A percentile compares a stretch with the other conserved stretches of the same genome.
phyloP scores from a whole-genome alignment of 768 basidiomycete species.

The Krasilnikovozyma curviuscula region DNA sequence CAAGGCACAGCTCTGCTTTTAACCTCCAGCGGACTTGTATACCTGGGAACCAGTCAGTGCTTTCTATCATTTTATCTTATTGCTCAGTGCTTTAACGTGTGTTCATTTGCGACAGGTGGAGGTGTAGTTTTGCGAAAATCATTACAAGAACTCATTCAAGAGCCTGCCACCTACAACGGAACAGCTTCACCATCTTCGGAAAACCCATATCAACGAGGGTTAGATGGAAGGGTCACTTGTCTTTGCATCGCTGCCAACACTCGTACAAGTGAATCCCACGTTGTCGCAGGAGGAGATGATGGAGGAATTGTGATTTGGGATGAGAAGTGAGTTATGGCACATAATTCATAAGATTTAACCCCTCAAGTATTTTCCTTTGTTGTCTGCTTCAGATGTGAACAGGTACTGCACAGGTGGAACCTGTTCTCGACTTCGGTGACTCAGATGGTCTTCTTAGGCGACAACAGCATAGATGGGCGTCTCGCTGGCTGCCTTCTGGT shows the following conservation, averaged over 20 bases:
- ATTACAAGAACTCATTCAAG: no score
- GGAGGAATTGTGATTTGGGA: constrained; percentile 41
- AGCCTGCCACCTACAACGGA: no score
- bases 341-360: background rate
- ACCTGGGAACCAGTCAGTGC: no score
- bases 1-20: no score
- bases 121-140: no score
- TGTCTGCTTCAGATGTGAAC: background rate
- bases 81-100: no score
- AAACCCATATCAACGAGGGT: no score
- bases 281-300: constrained; percentile 59
- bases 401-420: background rate
- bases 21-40: no score
- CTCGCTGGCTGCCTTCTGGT: constrained; percentile 53
- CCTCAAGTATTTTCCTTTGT: background rate
- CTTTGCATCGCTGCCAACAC: constrained; percentile 41
- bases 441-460: constrained; percentile 39
- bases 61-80: no score
- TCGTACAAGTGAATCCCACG: constrained; percentile 40
- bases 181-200: no score
- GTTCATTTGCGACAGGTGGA: no score
- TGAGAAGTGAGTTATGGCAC: constrained; percentile 14
- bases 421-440: constrained; percentile 3
- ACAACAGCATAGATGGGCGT: constrained; percentile 34
- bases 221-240: constrained; percentile 34